phyloP scores from a whole-genome alignment of 306 rosid genomes.

The Prunus dulcis region DNA sequence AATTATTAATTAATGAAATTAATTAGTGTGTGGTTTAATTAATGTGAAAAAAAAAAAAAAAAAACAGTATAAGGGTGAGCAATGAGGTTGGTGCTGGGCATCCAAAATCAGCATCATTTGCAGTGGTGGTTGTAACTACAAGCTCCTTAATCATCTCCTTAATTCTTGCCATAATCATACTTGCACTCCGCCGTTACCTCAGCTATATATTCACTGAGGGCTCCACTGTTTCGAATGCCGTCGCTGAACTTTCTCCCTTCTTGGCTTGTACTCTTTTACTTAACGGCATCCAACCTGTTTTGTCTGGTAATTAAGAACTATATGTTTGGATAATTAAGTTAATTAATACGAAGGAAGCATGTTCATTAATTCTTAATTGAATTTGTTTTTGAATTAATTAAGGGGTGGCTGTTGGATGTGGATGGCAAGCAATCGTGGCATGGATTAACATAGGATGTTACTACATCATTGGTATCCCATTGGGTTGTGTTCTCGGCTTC shows the following conservation, averaged over 20 bases:
- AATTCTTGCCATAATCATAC: slow-evolving; percentile 27
- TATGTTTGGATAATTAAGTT: too few species aligned
- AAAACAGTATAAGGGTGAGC: slow-evolving; percentile 46
- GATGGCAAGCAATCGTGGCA: slow-evolving; percentile 63
- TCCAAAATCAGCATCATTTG: slow-evolving; percentile 47
- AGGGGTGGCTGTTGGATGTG: slow-evolving; percentile 65
- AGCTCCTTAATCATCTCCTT: slow-evolving; percentile 33
- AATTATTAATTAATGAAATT: too few species aligned
- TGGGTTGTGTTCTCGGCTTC: slow-evolving; percentile 52
- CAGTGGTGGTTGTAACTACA: slow-evolving; percentile 30
- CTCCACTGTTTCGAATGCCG: slow-evolving; percentile 37
- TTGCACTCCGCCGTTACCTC: slow-evolving; percentile 27
- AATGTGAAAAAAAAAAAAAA: not conserved
- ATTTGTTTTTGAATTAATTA: too few species aligned
- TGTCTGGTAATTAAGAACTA: slow-evolving; percentile 27
- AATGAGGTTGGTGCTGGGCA: slow-evolving; percentile 60
- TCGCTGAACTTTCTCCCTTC: slow-evolving; percentile 42
- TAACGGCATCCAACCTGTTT: slow-evolving; percentile 52
- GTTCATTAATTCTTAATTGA: too few species aligned
- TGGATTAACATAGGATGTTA: slow-evolving; percentile 52
- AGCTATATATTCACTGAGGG: slow-evolving; percentile 45
- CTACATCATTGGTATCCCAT: slow-evolving; percentile 41
- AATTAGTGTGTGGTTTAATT: not conserved
- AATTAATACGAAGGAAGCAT: too few species aligned
- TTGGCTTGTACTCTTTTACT: slow-evolving; percentile 37